phyloP scores from a whole-genome alignment of 2,329 filamentous ascomycete genomes.

The Arthrobotrys iridis region DNA sequence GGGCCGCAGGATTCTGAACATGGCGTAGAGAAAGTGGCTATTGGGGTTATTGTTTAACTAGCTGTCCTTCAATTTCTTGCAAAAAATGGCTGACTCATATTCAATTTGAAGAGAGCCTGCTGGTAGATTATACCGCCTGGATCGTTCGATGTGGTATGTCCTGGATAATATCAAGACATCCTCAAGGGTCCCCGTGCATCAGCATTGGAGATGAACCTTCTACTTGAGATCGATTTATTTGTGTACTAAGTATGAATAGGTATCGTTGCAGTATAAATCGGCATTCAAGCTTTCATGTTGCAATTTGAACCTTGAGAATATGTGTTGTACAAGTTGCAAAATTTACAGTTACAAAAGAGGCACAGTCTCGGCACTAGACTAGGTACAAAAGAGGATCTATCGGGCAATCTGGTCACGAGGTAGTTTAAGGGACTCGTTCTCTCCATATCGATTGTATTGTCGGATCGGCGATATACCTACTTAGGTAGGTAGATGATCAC shows the following conservation, averaged over 20 bases:
- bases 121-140: not conserved
- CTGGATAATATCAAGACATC: conserved; percentile 18
- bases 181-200: conserved; percentile 1
- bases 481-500: too few relatives aligned
- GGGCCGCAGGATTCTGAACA: not conserved
- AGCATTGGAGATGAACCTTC: conserved; percentile 15
- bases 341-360: not conserved
- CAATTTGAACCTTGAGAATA: not conserved
- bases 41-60: conserved; percentile 16
- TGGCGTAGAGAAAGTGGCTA: conserved; percentile 13
- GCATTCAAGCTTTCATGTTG: not conserved
- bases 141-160: not conserved
- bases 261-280: not conserved
- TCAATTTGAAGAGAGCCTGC: conserved; percentile 8
- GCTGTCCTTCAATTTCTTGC: conserved; percentile 4
- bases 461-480: too few relatives aligned
- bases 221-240: not conserved
- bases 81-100: conserved; percentile 26
- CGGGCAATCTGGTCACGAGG: too few relatives aligned
- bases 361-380: too few relatives aligned
- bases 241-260: not conserved
- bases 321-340: conserved; percentile 27
- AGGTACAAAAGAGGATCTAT: too few relatives aligned
- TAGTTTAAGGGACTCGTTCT: too few relatives aligned
- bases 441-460: too few relatives aligned